Evolutionary conservation across 192 early-diverging fungal genomes (phyloP).

Genomic region (Coemansia nantahalensis): DNA sequence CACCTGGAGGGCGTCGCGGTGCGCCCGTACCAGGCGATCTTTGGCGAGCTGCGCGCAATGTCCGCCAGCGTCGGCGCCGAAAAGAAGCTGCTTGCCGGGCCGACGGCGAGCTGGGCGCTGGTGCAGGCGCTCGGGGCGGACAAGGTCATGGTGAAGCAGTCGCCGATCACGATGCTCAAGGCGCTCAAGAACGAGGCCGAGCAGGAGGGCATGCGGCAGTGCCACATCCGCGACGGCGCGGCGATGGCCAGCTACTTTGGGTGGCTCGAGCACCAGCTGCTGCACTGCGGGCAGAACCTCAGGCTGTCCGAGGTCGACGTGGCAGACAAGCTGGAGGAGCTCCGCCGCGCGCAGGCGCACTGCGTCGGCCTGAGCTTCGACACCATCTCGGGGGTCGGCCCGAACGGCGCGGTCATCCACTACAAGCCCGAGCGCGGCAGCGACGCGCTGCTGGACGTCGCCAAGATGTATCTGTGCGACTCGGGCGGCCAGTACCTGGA

Average conservation of each 20-base stretch:
- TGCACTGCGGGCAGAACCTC: constrained; percentile 57
- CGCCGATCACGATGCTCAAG: constrained; percentile 79
- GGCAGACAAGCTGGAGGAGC: constrained; percentile 77
- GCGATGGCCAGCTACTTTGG: constrained; percentile 86
- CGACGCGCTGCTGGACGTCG: constrained; percentile 70
- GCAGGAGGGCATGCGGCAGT: constrained; percentile 88
- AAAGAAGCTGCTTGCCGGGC: constrained; percentile 59
- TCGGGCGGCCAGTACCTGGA: constrained; percentile 96
- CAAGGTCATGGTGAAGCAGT: constrained; percentile 56
- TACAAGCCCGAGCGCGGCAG: constrained; percentile 85
- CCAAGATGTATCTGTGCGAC: constrained; percentile 90
- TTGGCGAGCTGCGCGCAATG: constrained; percentile 63
- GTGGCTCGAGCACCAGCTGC: constrained; percentile 92
- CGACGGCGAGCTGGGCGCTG: constrained; percentile 70
- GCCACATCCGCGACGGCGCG: constrained; percentile 86
- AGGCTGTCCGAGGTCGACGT: constrained; percentile 80
- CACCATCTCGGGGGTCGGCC: constrained; percentile 92
- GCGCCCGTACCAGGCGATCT: constrained; percentile 74
- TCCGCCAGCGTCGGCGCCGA: constrained; percentile 7
- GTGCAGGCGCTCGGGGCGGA: constrained; percentile 67
- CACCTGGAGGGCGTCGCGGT: too few species aligned
- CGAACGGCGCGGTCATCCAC: constrained; percentile 98
- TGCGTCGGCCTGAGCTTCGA: constrained; percentile 94
- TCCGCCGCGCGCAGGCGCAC: constrained; percentile 71
- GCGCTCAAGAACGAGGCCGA: constrained; percentile 92